phyloP scores from a whole-genome alignment of 1,139 yeast genomes.

The Suhomyces panamericanus region DNA sequence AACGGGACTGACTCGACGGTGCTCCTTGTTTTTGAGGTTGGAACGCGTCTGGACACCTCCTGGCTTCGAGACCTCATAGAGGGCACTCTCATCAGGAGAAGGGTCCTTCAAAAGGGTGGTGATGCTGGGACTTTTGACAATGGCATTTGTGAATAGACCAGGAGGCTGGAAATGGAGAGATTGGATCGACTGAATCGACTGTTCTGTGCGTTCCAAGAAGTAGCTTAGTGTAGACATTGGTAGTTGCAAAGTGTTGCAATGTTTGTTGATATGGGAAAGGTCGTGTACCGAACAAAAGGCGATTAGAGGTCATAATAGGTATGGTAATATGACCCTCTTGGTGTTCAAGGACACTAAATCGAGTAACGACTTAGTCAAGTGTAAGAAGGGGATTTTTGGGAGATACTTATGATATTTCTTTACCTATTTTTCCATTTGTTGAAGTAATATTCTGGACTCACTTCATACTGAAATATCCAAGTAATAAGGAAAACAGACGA shows the following conservation, averaged over 20 bases:
- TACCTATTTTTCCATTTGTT: no score
- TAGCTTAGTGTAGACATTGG: constrained; percentile 15
- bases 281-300: constrained; percentile 1
- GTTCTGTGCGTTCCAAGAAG: constrained; percentile 17
- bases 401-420: no score
- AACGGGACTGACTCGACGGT: constrained; percentile 4
- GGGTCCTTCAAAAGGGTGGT: constrained; percentile 64
- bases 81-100: constrained; percentile 50
- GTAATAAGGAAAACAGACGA: no score
- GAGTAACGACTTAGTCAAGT: no score
- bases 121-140: constrained; percentile 54
- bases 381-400: no score
- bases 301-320: constrained; percentile 38
- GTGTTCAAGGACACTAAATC: no score
- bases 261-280: constrained; percentile 1
- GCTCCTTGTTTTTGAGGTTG: constrained; percentile 2
- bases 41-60: constrained; percentile 2
- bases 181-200: constrained; percentile 26
- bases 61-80: constrained; percentile 40
- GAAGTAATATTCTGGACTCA: no score
- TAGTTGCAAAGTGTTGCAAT: constrained; percentile 1
- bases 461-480: no score
- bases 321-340: constrained; percentile 1
- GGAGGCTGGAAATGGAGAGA: constrained; percentile 49
- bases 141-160: constrained; percentile 67